These are phyloP conservation scores for Entophlyctis luteolus DNA, from an alignment of 192 early-diverging fungal species.

Conservation along the genomic window DNA sequence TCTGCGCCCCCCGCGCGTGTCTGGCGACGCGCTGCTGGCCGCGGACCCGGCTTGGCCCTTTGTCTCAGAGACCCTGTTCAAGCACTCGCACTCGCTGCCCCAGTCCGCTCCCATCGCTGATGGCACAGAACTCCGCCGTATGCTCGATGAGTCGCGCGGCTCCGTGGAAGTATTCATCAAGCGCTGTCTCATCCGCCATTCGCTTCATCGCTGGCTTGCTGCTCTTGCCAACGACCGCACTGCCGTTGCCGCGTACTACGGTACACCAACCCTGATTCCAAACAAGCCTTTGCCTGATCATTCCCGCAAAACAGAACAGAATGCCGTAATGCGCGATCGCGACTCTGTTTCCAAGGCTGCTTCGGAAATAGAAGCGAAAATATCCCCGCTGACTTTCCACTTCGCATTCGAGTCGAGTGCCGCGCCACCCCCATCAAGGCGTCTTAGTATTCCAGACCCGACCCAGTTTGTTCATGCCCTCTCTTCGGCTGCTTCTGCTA, in stretches of 20 bases:
- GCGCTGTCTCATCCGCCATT: neutral
- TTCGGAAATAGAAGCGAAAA: neutral
- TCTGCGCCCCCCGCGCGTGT: neutral
- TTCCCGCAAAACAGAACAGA: neutral
- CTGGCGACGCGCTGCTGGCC: neutral
- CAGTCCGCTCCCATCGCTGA: neutral
- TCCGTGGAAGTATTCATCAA: neutral
- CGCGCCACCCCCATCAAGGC: neutral
- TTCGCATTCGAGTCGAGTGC: constrained; percentile 2
- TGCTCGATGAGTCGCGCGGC: neutral
- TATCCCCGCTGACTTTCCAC: neutral
- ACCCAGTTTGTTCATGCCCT: neutral
- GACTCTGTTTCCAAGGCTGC: neutral
- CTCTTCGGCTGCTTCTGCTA: neutral
- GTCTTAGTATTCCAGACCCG: neutral
- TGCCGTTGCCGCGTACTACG: constrained; percentile 7
- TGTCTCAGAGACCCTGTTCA: neutral
- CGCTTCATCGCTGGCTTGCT: neutral
- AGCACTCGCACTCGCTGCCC: neutral
- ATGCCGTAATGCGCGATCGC: constrained; percentile 11
- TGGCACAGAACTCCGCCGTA: neutral
- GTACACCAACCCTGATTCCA: neutral
- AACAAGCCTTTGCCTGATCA: neutral
- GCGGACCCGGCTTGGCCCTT: constrained; percentile 7
- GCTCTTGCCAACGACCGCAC: neutral